Evolutionary conservation across 371 early-diverging fungal species (phyloP), one percentile per base, ranked within the genome.

Genomic region (Mortierella sp.): DNA sequence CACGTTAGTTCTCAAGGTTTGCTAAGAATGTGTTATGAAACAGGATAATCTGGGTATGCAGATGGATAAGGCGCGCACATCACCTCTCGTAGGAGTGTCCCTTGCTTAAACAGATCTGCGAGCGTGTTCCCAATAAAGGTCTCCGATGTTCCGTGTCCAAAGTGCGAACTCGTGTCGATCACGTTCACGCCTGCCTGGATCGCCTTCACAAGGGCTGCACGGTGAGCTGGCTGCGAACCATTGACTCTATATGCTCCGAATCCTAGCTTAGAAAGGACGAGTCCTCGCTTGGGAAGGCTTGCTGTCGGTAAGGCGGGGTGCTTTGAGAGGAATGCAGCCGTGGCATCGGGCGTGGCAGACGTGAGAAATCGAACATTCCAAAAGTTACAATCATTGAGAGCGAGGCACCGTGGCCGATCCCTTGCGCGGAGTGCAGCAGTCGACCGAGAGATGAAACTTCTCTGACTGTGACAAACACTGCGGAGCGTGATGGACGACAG

Each of bases 141-240:
- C 58, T 92, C 92, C 17, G 90, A 89, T 0, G 50, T 69, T 39
- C 89, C 94, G 50, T 82, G 76, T 67, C 87, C 90, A 83, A 93
- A 93, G 69, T 92, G 91, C 34, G 84, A 72, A 56, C 89, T 87
- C 6, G 92, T 91, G 65, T 94, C 94, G 37, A 94, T 84, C 30
- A 92, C 84, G 56, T 92, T 91, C 24, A 92, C 81, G 19, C 93
- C 93, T 11, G 79, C 62, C 51, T 80, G 59, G 8, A 92, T 59
- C 6, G 93, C 92, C 24, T 73, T 50, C 6, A 69, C 56, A 3
- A 94, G 58, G 1, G 92, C 92, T n/a, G 72, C 63, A 0, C 59
- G 80, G 58, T 89, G 89, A 4, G 34, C 49, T 1, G 67, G 63
- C 28, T 65, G 59, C 14, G 70, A 46, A 3, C 64, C 43, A 19